phyloP scores from a whole-genome alignment of 805 yeast genomes.

The Brettanomyces nanus region DNA sequence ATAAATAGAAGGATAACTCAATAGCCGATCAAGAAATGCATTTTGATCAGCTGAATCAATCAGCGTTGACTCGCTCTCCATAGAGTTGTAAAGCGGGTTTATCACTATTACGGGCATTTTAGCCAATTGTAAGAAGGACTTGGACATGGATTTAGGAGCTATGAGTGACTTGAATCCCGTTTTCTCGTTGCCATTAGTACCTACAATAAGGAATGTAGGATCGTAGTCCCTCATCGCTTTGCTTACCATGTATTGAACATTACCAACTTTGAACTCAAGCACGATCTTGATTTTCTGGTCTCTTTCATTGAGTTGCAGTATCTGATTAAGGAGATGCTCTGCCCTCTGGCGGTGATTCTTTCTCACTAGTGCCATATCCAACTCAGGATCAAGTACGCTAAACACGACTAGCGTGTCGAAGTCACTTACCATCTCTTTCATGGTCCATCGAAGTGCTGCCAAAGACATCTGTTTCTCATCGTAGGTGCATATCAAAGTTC shows the following conservation, averaged over 20 bases:
- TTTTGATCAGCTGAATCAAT: background rate
- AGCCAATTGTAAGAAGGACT: conserved; percentile 38
- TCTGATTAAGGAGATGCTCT: conserved; percentile 22
- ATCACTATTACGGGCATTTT: conserved; percentile 39
- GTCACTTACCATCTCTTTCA: conserved; percentile 34
- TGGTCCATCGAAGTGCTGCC: conserved; percentile 36
- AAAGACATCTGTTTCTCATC: conserved; percentile 33
- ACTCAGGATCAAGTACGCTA: conserved; percentile 30
- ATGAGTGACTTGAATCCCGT: conserved; percentile 32
- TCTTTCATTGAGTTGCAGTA: conserved; percentile 26
- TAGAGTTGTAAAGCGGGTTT: conserved; percentile 26
- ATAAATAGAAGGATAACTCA: conserved; percentile 12
- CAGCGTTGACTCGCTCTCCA: background rate
- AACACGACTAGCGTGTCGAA: conserved; percentile 39
- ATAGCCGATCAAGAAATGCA: conserved; percentile 7
- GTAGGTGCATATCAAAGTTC: conserved; percentile 37
- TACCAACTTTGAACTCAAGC: conserved; percentile 37
- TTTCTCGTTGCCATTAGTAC: conserved; percentile 30
- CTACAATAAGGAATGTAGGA: conserved; percentile 37
- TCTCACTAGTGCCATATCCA: conserved; percentile 14
- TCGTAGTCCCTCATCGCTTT: conserved; percentile 36
- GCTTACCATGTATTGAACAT: conserved; percentile 32
- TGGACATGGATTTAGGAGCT: conserved; percentile 37
- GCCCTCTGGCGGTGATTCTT: conserved; percentile 28
- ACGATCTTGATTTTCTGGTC: conserved; percentile 33